phyloP scores from a whole-genome alignment of 345 rosid genomes.

The Mercurialis annua region DNA sequence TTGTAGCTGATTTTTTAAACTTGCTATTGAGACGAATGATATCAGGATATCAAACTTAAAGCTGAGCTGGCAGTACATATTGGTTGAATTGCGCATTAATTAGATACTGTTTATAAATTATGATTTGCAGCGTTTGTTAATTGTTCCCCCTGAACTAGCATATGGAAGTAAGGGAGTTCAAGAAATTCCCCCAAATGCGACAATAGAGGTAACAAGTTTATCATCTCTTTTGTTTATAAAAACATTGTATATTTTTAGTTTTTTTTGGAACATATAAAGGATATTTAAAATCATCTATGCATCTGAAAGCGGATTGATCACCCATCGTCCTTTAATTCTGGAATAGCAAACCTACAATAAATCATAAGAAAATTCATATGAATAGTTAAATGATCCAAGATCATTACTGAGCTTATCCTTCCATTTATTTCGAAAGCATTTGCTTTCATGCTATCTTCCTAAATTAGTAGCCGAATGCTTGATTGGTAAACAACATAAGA shows the following conservation, averaged over 20 bases:
- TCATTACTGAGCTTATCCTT: not conserved
- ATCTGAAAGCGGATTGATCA: not conserved
- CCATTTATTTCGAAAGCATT: not conserved
- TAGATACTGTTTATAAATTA: not conserved
- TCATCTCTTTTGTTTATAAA: not conserved
- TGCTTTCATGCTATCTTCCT: too few species aligned
- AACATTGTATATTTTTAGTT: not conserved
- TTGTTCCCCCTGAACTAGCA: conserved; percentile 90
- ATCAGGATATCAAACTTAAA: not conserved
- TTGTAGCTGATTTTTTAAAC: not conserved
- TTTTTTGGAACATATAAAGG: not conserved
- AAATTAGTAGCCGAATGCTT: not conserved
- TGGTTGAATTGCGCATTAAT: not conserved
- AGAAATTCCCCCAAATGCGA: conserved; percentile 96
- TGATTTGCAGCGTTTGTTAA: conserved; percentile 57
- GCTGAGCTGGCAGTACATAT: not conserved
- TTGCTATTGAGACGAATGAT: not conserved
- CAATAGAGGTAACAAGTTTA: conserved; percentile 65
- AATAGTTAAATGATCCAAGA: not conserved
- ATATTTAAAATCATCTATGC: not conserved
- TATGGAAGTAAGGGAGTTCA: conserved; percentile 96
- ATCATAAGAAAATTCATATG: not conserved
- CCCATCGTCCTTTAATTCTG: not conserved
- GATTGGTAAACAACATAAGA: not conserved
- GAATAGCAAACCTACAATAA: too few species aligned